Conservation (phyloP, 1,139 yeast genomes). For the Yarrowia galli region DNA sequence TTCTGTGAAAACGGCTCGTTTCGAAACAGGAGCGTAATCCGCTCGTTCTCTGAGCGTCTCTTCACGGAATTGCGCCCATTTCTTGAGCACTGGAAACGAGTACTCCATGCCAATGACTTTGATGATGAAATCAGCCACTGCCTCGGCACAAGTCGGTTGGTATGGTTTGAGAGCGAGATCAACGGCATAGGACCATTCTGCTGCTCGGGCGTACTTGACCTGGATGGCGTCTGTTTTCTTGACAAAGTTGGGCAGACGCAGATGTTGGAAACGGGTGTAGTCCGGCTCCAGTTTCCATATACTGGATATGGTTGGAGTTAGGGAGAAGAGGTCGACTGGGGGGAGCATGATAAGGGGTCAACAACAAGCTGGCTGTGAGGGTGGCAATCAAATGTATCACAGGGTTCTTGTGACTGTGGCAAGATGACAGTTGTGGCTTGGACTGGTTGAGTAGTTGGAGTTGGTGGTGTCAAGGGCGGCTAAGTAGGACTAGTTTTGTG, state of each 20-base stretch:
- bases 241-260: slow-evolving; percentile 5
- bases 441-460: no score
- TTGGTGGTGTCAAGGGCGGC: no score
- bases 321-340: slow-evolving; percentile 22
- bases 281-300: slow-evolving; percentile 22
- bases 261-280: slow-evolving; percentile 8
- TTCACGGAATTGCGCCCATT: slow-evolving; percentile 31
- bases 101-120: slow-evolving; percentile 23
- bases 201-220: slow-evolving; percentile 20
- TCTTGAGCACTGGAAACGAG: slow-evolving; percentile 2
- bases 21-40: slow-evolving; percentile 2
- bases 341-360: background rate
- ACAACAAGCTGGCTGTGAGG: no score
- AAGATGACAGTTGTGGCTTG: no score
- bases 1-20: slow-evolving; percentile 2
- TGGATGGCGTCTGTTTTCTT: background rate
- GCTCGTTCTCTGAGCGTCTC: slow-evolving; percentile 8
- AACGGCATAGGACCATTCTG: slow-evolving; percentile 25
- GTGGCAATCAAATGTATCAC: no score
- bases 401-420: no score
- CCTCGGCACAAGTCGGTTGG: slow-evolving; percentile 25
- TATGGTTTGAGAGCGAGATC: slow-evolving; percentile 9
- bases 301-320: slow-evolving; percentile 12
- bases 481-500: no score
- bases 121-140: slow-evolving; percentile 19